phyloP scores from a whole-genome alignment of 768 basidiomycete genomes.

The Macrocybe gigantea region DNA sequence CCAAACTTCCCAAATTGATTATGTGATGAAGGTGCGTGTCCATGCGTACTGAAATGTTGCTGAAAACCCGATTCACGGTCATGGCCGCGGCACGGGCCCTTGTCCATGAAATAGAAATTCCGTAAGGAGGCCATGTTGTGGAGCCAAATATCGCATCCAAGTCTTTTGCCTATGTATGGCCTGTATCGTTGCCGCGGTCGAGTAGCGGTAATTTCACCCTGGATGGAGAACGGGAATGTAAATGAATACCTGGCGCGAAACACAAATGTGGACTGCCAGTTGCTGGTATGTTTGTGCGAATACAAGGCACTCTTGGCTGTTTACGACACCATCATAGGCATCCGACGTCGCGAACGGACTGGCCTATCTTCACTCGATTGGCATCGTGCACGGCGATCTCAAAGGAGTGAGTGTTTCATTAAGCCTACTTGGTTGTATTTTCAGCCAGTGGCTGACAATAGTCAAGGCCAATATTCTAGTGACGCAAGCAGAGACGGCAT shows the following conservation, averaged over 20 bases:
- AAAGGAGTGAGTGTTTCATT: slow-evolving; percentile 27
- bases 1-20: neutral
- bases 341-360: slow-evolving; percentile 25
- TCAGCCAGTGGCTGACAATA: neutral
- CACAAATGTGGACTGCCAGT: neutral
- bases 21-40: slow-evolving; percentile 6
- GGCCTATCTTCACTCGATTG: slow-evolving; percentile 23
- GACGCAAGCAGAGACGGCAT: slow-evolving; percentile 29
- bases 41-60: neutral
- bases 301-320: too few species aligned
- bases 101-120: neutral
- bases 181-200: neutral
- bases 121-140: slow-evolving; percentile 4
- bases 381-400: slow-evolving; percentile 42
- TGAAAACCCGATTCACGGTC: neutral
- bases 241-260: neutral
- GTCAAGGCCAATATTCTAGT: slow-evolving; percentile 39
- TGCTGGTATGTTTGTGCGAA: neutral
- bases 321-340: too few species aligned
- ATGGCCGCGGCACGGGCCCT: neutral
- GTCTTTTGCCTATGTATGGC: slow-evolving; percentile 4
- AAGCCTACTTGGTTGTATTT: neutral
- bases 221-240: slow-evolving; percentile 4
- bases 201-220: slow-evolving; percentile 3
- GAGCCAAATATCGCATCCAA: slow-evolving; percentile 4